phyloP scores from a whole-genome alignment of 441 rosid species.

The Aleurites moluccanus region DNA sequence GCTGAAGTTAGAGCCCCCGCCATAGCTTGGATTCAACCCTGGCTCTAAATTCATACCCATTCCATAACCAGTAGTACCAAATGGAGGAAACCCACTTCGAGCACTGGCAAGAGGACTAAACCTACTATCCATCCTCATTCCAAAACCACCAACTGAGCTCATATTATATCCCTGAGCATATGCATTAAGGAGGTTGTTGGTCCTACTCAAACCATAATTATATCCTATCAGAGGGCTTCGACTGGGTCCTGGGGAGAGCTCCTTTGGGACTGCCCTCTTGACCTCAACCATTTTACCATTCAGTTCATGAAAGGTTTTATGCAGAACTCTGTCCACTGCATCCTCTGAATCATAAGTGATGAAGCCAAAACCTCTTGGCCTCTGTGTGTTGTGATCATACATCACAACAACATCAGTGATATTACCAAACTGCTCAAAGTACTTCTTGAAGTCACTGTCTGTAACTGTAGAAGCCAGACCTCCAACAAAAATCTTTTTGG shows the following conservation, averaged over 20 bases:
- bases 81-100: slow-evolving; percentile 75
- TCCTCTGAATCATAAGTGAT: slow-evolving; percentile 93
- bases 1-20: slow-evolving; percentile 57
- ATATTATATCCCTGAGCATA: slow-evolving; percentile 84
- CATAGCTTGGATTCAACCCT: slow-evolving; percentile 62
- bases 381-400: slow-evolving; percentile 96
- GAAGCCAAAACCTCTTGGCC: slow-evolving; percentile 97
- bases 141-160: slow-evolving; percentile 67
- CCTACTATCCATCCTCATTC: slow-evolving; percentile 81
- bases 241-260: slow-evolving; percentile 79
- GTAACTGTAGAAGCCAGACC: slow-evolving; percentile 92
- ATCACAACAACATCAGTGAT: slow-evolving; percentile 92
- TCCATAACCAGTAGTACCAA: slow-evolving; percentile 60
- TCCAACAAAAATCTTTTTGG: slow-evolving; percentile 94
- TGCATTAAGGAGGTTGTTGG: slow-evolving; percentile 71
- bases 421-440: slow-evolving; percentile 88
- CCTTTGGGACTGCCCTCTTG: slow-evolving; percentile 92
- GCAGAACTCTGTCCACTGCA: slow-evolving; percentile 80
- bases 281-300: slow-evolving; percentile 91
- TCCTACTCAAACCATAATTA: slow-evolving; percentile 71
- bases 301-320: slow-evolving; percentile 85
- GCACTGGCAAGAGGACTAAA: slow-evolving; percentile 71
- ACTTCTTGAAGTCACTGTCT: slow-evolving; percentile 82
- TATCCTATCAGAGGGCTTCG: slow-evolving; percentile 85
- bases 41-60: slow-evolving; percentile 79